Evolutionary conservation across 208 protist species (phyloP).

Genomic region (Crithidia sp.): DNA sequence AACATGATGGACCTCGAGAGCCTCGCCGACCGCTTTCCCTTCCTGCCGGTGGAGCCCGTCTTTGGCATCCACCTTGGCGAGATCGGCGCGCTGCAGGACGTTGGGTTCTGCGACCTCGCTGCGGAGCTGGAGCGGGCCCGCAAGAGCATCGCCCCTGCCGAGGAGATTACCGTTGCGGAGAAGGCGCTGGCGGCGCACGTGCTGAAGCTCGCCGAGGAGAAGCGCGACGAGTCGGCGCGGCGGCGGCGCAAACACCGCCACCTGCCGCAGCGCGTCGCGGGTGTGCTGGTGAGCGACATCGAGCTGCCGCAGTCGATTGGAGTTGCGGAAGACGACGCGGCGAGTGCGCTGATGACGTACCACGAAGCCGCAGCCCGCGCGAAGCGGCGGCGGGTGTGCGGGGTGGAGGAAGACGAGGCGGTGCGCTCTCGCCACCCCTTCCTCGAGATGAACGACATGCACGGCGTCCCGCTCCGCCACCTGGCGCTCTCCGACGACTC

Average conservation of each 20-base stretch:
- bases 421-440: constrained; percentile 73
- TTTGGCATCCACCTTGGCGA: no score
- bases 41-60: no score
- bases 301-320: constrained; percentile 16
- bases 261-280: constrained; percentile 42
- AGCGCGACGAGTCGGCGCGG: constrained; percentile 12
- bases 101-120: not conserved
- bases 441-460: constrained; percentile 35
- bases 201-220: not conserved
- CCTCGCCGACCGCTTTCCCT: no score
- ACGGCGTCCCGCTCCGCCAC: constrained; percentile 40
- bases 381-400: not conserved
- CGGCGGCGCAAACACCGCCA: constrained; percentile 32
- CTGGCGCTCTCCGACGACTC: constrained; percentile 5
- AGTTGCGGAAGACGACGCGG: constrained; percentile 33
- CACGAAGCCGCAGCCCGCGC: not conserved
- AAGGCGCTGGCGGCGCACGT: not conserved
- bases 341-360: constrained; percentile 21
- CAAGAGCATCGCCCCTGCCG: not conserved
- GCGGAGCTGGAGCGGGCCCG: constrained; percentile 1
- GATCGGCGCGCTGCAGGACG: no score
- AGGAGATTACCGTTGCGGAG: constrained; percentile 6
- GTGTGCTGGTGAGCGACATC: constrained; percentile 55
- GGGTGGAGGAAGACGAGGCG: not conserved
- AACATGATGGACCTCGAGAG: no score